Evolutionary conservation across 1,284 basidiomycete genomes (phyloP), one percentile per base, ranked within the genome.

Genomic region (Cryptococcus sp.): DNA sequence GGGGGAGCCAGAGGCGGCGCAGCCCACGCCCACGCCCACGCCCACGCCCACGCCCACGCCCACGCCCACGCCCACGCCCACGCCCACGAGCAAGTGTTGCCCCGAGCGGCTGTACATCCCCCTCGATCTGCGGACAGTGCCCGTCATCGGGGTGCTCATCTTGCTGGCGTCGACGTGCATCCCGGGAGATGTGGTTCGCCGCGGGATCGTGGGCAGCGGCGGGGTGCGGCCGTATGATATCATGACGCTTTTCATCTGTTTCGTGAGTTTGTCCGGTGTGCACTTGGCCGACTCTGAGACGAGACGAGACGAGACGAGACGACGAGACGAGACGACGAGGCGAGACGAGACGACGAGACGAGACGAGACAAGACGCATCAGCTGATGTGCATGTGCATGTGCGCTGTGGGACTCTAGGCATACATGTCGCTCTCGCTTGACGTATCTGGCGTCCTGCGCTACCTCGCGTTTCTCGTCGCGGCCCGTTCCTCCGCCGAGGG

Each of bases 341-440:
- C n/a, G n/a, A n/a, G n/a, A n/a, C n/a, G n/a, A 23, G 13, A 15
- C 46, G 20, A 11, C 46, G 8, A 15, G 15, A 48, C 21, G 21
- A 35, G 18, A 24, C 13, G 45, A 18, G n/a, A 24, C 5, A 7
- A 46, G 20, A 16, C 18, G 6, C 9, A 7, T 15, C 52, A 18
- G 44, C 20, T 44, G 36, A 38, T 54, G 35, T 52, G 9, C 8
- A n/a, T 13, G 8, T 20, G n/a, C n/a, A 24, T 9, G n/a, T 15
- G 45, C 49, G 8, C n/a, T n/a, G n/a, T n/a, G n/a, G n/a, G n/a
- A n/a, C n/a, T n/a, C 9, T 56, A 84, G 82, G 93, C 93, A 0
- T 98, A 98, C 78, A 88, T 98, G 79, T 87, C 94, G 3, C 88
- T 97, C 50, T 91, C 91, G 0, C 82, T 98, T 39, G 94, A 98